A percentile compares a stretch with the other conserved stretches of the same genome.
Conservation (phyloP, 139 green algal species). For the Chlamydomonas applanata region DNA sequence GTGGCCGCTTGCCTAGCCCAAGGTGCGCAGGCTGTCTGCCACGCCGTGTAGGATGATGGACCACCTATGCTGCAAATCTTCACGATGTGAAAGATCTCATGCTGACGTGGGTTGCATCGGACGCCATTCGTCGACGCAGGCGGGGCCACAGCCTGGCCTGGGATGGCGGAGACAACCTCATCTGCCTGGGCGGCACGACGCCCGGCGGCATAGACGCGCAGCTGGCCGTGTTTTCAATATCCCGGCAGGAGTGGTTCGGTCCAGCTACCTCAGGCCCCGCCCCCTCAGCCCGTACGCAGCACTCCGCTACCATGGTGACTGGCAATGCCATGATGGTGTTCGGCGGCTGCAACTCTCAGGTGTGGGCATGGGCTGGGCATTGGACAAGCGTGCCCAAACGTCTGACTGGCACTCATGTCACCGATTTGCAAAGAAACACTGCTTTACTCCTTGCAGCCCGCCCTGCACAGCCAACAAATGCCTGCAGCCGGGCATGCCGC, state of each 20-base stretch:
- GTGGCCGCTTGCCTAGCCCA: background rate
- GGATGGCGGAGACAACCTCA: slow-evolving; percentile 36
- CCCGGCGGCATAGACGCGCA: slow-evolving; percentile 31
- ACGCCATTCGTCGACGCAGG: slow-evolving; percentile 19
- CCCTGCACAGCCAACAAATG: too few species aligned
- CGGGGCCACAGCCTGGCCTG: slow-evolving; percentile 41
- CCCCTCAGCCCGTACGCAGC: slow-evolving; percentile 44
- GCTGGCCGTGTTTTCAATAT: slow-evolving; percentile 35
- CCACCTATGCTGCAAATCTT: background rate
- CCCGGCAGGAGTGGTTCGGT: slow-evolving; percentile 29
- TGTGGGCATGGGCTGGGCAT: background rate
- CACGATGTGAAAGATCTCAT: too few species aligned
- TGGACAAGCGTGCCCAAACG: too few species aligned
- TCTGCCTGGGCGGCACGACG: slow-evolving; percentile 49
- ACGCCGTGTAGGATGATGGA: too few species aligned
- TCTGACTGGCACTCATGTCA: too few species aligned
- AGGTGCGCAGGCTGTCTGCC: background rate
- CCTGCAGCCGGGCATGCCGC: too few species aligned
- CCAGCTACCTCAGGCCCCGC: slow-evolving; percentile 20
- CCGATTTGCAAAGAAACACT: too few species aligned
- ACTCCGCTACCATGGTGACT: slow-evolving; percentile 33
- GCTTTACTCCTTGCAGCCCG: too few species aligned
- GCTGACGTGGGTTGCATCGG: slow-evolving; percentile 15
- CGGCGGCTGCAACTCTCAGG: slow-evolving; percentile 44
- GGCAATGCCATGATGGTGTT: slow-evolving; percentile 44